A percentile compares a stretch with the other conserved stretches of the same genome.
Conservation (phyloP, 2,329 filamentous ascomycete species). For the Colletotrichum acutatum region DNA sequence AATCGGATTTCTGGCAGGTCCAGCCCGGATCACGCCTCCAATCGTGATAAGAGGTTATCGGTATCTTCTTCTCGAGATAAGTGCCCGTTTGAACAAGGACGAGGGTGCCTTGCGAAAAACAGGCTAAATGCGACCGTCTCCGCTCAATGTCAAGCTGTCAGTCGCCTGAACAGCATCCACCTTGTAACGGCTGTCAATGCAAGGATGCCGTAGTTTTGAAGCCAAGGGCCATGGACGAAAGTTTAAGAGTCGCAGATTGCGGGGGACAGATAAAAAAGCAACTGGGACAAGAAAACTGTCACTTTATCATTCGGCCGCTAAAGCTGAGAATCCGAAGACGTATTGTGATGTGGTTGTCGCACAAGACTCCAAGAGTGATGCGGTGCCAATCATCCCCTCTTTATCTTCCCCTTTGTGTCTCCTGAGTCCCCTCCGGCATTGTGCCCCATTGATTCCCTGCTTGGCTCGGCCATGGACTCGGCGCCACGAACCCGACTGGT, state of each 20-base stretch:
- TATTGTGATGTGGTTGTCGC: not conserved
- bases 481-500: too few relatives aligned
- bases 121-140: too few relatives aligned
- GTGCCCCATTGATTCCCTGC: not conserved
- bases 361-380: not conserved
- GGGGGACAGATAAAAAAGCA: not conserved
- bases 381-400: not conserved
- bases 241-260: not conserved
- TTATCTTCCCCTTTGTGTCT: not conserved
- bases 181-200: not conserved
- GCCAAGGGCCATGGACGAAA: not conserved
- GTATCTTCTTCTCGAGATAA: too few relatives aligned
- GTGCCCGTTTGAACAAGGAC: too few relatives aligned
- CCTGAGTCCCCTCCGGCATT: too few relatives aligned
- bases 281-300: not conserved
- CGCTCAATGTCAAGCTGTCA: not conserved
- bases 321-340: not conserved
- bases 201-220: not conserved
- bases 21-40: too few relatives aligned
- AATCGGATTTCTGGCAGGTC: too few relatives aligned
- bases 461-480: not conserved
- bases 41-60: too few relatives aligned
- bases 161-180: not conserved
- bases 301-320: constrained; percentile 27
- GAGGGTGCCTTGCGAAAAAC: too few relatives aligned